phyloP scores from a whole-genome alignment of 257 asterid species.

The Fraxinus excelsior region DNA sequence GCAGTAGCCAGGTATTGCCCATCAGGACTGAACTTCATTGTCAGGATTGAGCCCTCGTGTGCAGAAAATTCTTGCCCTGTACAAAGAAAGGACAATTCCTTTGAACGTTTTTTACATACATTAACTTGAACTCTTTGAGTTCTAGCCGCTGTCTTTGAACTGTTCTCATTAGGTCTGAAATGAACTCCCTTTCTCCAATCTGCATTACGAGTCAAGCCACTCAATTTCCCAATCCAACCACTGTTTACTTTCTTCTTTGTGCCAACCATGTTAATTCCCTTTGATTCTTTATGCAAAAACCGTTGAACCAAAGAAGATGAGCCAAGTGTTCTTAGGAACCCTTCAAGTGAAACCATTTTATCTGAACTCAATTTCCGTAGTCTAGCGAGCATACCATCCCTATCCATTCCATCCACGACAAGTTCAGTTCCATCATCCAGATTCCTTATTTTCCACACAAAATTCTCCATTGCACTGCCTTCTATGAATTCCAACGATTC shows the following conservation, averaged over 20 bases:
- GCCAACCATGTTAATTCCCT: constrained; percentile 29
- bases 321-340: constrained; percentile 59
- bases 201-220: constrained; percentile 33
- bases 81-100: constrained; percentile 72
- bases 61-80: constrained; percentile 81
- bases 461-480: constrained; percentile 32
- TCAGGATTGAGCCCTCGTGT: constrained; percentile 77
- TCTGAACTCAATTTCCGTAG: constrained; percentile 64
- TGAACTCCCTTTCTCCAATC: constrained; percentile 44
- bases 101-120: constrained; percentile 43
- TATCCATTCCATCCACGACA: constrained; percentile 40
- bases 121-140: constrained; percentile 49
- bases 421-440: constrained; percentile 57
- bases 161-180: constrained; percentile 32
- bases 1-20: constrained; percentile 86
- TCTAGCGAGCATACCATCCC: constrained; percentile 43
- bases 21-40: constrained; percentile 86
- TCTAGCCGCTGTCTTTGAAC: constrained; percentile 25
- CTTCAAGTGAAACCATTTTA: constrained; percentile 54
- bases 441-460: constrained; percentile 41
- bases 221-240: constrained; percentile 62
- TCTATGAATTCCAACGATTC: constrained; percentile 34
- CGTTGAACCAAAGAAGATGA: constrained; percentile 60
- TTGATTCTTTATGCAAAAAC: constrained; percentile 48
- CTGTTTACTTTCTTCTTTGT: constrained; percentile 49